phyloP scores from a whole-genome alignment of 2,329 filamentous ascomycete species.

The Rugonectria rugulosa region DNA sequence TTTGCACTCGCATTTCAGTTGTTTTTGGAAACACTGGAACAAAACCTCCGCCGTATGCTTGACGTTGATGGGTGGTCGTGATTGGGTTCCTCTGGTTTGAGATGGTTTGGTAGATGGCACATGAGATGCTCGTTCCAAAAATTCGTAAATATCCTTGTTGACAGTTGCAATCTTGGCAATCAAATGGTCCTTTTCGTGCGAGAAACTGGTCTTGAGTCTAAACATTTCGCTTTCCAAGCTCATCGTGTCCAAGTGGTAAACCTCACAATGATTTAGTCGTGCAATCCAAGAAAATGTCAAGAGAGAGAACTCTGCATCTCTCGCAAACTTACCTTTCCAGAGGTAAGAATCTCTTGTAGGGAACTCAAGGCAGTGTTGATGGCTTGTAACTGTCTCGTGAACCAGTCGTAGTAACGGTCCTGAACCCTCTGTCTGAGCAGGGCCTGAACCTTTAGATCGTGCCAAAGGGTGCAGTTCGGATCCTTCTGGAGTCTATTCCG shows the following conservation, averaged over 20 bases:
- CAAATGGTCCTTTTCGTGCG: background rate
- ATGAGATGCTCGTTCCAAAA: background rate
- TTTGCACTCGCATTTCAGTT: no score
- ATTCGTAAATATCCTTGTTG: background rate
- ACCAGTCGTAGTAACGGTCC: conserved; percentile 7
- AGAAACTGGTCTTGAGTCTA: background rate
- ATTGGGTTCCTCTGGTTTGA: no score
- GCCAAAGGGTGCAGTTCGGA: background rate
- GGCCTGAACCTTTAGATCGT: background rate
- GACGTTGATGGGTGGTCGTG: no score
- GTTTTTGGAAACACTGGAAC: no score
- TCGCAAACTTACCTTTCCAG: no score
- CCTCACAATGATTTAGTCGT: no score
- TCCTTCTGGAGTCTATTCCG: background rate
- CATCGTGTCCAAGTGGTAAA: background rate
- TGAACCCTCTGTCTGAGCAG: background rate
- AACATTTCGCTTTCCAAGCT: background rate
- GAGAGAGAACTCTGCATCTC: no score
- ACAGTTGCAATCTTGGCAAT: background rate
- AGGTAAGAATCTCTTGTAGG: no score
- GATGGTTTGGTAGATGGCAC: no score
- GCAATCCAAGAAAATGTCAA: no score
- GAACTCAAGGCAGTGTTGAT: background rate
- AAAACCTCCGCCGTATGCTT: no score
- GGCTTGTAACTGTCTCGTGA: background rate